Evolutionary conservation across 495 filamentous ascomycete genomes (phyloP).

Genomic region (Aspergillus steynii): DNA sequence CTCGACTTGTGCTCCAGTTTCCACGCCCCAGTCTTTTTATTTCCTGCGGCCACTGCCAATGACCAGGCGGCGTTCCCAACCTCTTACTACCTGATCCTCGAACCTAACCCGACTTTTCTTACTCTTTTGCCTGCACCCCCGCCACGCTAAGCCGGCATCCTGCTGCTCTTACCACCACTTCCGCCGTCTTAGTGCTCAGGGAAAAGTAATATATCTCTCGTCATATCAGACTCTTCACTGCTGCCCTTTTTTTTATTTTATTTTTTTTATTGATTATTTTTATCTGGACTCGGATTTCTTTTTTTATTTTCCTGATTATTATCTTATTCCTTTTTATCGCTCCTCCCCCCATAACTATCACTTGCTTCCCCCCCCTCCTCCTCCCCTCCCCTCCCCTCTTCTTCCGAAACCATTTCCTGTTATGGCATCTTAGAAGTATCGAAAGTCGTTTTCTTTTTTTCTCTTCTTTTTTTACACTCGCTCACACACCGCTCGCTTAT

Average conservation of each 20-base stretch:
- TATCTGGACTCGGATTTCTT: constrained; percentile 6
- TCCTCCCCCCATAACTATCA: constrained; percentile 19
- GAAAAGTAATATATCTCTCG: constrained; percentile 23
- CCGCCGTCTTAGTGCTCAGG: constrained; percentile 19
- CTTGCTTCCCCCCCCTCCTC: constrained; percentile 18
- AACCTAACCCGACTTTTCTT: constrained; percentile 2
- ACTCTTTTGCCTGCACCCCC: constrained; percentile 17
- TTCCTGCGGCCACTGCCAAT: background rate
- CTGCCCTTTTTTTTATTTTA: constrained; percentile 7
- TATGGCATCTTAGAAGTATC: constrained; percentile 37
- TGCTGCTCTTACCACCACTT: constrained; percentile 15
- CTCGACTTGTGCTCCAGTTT: background rate
- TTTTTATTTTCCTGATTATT: constrained; percentile 8
- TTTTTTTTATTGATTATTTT: constrained; percentile 4
- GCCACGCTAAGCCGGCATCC: constrained; percentile 25
- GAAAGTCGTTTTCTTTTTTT: constrained; percentile 13
- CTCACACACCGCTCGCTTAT: constrained; percentile 43
- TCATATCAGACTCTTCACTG: constrained; percentile 19
- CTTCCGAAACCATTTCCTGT: constrained; percentile 22
- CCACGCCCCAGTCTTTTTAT: constrained; percentile 2
- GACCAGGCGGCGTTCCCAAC: background rate
- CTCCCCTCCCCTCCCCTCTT: constrained; percentile 20
- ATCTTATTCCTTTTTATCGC: constrained; percentile 30
- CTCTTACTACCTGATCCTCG: background rate
- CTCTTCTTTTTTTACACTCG: constrained; percentile 37